A percentile compares a stretch with the other conserved stretches of the same genome.
phyloP scores from a whole-genome alignment of 805 yeast genomes.

The Yamadazyma ubonensis region DNA sequence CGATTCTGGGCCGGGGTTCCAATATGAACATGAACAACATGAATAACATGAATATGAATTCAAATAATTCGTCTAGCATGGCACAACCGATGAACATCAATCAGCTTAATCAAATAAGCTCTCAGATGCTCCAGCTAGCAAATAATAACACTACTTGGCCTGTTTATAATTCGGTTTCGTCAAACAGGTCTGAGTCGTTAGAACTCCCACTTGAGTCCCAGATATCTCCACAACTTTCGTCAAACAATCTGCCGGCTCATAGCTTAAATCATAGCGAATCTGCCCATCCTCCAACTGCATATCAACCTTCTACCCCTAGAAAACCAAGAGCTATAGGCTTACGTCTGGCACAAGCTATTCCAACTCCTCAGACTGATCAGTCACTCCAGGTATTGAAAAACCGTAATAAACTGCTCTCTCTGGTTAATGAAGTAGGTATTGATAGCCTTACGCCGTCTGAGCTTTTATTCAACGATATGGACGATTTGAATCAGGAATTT shows the following conservation, averaged over 20 bases:
- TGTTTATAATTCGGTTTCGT: not conserved
- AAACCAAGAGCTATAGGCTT: not conserved
- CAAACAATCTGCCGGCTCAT: not conserved
- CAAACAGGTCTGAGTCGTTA: not conserved
- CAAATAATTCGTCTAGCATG: too few species aligned
- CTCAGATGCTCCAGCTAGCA: not conserved
- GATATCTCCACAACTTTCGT: not conserved
- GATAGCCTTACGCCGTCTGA: conserved; percentile 13
- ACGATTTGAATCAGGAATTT: conserved; percentile 2
- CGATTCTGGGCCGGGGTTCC: not conserved
- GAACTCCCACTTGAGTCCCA: too few species aligned
- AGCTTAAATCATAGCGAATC: not conserved
- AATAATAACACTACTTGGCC: not conserved
- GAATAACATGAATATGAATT: not conserved
- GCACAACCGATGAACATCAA: not conserved
- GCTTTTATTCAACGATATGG: conserved; percentile 8
- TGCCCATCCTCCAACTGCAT: not conserved
- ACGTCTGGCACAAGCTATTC: conserved; percentile 1
- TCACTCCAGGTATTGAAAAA: not conserved
- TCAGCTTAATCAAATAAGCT: not conserved
- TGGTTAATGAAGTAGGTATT: not conserved
- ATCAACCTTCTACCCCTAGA: not conserved
- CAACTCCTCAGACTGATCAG: conserved; percentile 10
- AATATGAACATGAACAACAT: not conserved
- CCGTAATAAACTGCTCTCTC: not conserved